Conservation (phyloP, 208 protist genomes). For the Trypanosoma cruzi region DNA sequence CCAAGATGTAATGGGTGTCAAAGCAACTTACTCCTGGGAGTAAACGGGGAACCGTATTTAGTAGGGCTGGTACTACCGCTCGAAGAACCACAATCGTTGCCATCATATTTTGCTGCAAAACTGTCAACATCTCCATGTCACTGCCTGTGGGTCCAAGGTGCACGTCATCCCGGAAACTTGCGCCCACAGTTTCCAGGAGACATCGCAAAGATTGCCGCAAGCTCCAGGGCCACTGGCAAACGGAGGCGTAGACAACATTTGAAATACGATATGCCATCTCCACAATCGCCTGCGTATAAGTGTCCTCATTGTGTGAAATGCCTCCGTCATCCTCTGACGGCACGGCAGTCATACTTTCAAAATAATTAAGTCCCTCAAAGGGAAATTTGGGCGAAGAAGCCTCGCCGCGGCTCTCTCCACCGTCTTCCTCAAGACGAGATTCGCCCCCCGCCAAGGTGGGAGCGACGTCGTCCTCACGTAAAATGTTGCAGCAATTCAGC, state of each 20-base stretch:
- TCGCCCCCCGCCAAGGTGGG: not conserved
- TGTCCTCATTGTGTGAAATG: not conserved
- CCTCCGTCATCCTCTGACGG: not conserved
- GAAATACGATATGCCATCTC: slow-evolving; percentile 13
- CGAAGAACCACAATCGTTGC: slow-evolving; percentile 35
- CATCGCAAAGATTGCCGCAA: not conserved
- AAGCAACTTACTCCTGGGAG: slow-evolving; percentile 35
- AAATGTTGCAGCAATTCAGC: slow-evolving; percentile 11
- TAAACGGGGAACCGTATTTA: slow-evolving; percentile 31
- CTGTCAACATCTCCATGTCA: slow-evolving; percentile 14
- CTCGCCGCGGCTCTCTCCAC: not conserved
- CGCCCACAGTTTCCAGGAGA: slow-evolving; percentile 1
- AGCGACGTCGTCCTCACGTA: slow-evolving; percentile 1
- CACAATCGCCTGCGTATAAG: slow-evolving; percentile 3
- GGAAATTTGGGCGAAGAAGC: not conserved
- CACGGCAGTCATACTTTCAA: not conserved
- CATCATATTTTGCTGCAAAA: slow-evolving; percentile 43
- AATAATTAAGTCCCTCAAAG: slow-evolving; percentile 25
- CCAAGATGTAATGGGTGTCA: slow-evolving; percentile 22
- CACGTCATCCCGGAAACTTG: not conserved
- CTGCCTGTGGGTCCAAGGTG: not conserved
- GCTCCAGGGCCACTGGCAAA: slow-evolving; percentile 19
- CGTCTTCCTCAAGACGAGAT: not conserved
- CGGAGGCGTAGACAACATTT: slow-evolving; percentile 10
- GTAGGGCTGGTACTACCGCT: slow-evolving; percentile 38